phyloP scores from a whole-genome alignment of 2,329 filamentous ascomycete genomes.

The Beauveria medogensis region DNA sequence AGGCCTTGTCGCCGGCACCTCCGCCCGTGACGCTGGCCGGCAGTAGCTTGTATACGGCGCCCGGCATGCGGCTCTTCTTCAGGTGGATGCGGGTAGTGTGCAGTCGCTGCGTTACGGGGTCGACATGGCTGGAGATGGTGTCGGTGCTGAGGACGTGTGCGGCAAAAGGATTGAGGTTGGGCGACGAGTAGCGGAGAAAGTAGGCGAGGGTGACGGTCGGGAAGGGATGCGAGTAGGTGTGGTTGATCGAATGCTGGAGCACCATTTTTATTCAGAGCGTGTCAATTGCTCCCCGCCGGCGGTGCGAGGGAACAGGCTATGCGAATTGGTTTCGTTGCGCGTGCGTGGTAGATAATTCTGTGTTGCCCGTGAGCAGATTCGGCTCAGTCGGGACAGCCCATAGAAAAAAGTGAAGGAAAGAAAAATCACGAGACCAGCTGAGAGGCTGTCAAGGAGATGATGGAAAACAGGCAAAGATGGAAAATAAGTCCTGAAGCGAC shows the following conservation, averaged over 20 bases:
- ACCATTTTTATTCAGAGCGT: conserved; percentile 43
- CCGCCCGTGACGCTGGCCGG: conserved; percentile 63
- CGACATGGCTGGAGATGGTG: conserved; percentile 67
- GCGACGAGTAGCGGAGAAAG: conserved; percentile 75
- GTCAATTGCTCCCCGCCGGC: conserved; percentile 12
- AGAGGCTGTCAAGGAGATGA: neutral
- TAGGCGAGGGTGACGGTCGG: conserved; percentile 80
- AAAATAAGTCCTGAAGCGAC: neutral
- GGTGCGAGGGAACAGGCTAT: conserved; percentile 1
- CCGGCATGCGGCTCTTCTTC: conserved; percentile 71
- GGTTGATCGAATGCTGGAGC: conserved; percentile 57
- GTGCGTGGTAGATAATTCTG: neutral
- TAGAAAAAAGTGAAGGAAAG: conserved; percentile 9
- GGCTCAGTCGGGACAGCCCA: conserved; percentile 17
- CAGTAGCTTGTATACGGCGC: conserved; percentile 66
- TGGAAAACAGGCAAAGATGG: neutral
- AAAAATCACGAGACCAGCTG: conserved; percentile 12
- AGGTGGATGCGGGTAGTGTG: conserved; percentile 73
- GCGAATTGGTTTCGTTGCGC: neutral
- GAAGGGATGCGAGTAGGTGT: conserved; percentile 73
- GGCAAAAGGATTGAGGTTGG: conserved; percentile 67
- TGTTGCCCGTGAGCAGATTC: conserved; percentile 16
- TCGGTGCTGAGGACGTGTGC: conserved; percentile 77
- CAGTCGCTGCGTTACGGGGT: conserved; percentile 64
- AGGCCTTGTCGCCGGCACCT: conserved; percentile 56